Evolutionary conservation across 345 rosid genomes (phyloP).

Genomic region (Gossypium thurberi): DNA sequence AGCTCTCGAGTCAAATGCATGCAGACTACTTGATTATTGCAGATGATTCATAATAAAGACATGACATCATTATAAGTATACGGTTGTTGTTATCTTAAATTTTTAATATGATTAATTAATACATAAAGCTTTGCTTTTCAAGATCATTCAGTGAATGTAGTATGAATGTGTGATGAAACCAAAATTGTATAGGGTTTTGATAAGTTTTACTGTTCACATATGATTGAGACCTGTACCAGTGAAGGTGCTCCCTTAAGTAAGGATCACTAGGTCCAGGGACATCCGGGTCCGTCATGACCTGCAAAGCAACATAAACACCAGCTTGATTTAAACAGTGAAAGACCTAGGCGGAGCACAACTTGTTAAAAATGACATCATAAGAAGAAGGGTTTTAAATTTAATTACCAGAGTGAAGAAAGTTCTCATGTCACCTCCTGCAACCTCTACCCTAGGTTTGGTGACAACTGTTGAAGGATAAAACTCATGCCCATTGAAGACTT

Average conservation of each 20-base stretch:
- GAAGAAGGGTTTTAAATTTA: not conserved
- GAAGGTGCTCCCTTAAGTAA: slow-evolving; percentile 51
- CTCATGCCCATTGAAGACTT: slow-evolving; percentile 34
- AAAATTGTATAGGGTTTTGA: not conserved
- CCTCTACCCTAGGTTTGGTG: slow-evolving; percentile 29
- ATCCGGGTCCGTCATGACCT: slow-evolving; percentile 72
- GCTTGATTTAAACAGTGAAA: not conserved
- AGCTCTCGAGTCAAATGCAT: not conserved
- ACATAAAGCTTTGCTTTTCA: not conserved
- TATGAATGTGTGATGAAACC: not conserved
- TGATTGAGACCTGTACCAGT: slow-evolving; percentile 34
- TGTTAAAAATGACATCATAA: not conserved
- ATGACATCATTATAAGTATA: not conserved
- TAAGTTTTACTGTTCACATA: not conserved
- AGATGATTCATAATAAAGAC: not conserved
- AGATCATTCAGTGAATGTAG: not conserved
- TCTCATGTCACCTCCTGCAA: slow-evolving; percentile 45
- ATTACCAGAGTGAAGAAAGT: slow-evolving; percentile 52
- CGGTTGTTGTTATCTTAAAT: not conserved
- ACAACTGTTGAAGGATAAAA: slow-evolving; percentile 30
- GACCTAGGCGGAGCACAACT: not conserved
- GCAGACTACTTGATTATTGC: not conserved
- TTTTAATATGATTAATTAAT: not conserved
- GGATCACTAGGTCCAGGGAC: slow-evolving; percentile 78
- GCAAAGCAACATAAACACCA: not conserved